Evolutionary conservation across 495 filamentous ascomycete genomes (phyloP).

Genomic region (Amphirosellinia nigrospora): DNA sequence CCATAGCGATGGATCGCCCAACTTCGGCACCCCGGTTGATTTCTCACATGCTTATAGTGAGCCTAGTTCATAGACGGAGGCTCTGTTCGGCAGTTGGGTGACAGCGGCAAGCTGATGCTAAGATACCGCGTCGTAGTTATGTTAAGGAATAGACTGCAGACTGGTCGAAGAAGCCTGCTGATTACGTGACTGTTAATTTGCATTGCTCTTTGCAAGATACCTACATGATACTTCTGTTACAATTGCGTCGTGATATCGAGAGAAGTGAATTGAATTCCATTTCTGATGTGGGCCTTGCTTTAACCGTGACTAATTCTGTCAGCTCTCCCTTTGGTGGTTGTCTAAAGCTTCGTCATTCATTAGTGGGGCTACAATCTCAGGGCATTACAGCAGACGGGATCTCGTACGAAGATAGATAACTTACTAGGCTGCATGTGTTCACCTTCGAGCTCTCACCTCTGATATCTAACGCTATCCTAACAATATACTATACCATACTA

Average conservation of each 20-base stretch:
- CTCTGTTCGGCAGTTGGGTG: background rate
- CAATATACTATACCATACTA: background rate
- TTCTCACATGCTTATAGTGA: conserved; percentile 29
- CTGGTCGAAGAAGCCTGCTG: background rate
- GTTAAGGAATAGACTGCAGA: background rate
- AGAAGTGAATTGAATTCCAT: background rate
- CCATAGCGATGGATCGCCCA: conserved; percentile 52
- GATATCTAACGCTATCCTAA: background rate
- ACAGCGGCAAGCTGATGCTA: background rate
- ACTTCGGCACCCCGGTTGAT: conserved; percentile 48
- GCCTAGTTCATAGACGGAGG: conserved; percentile 1
- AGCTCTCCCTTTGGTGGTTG: background rate
- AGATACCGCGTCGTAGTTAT: background rate
- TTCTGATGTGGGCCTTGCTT: conserved; percentile 2
- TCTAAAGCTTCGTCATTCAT: conserved; percentile 16
- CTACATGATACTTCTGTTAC: background rate
- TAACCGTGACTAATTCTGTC: background rate
- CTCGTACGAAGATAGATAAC: background rate
- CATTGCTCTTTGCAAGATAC: background rate
- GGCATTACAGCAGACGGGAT: background rate
- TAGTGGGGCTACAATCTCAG: background rate
- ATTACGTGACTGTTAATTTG: background rate
- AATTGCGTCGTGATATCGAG: background rate
- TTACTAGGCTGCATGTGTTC: background rate
- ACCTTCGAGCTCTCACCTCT: background rate